Conservation (phyloP, 176 grass and related monocot genomes). For the Hsuehochloa calcarea region DNA sequence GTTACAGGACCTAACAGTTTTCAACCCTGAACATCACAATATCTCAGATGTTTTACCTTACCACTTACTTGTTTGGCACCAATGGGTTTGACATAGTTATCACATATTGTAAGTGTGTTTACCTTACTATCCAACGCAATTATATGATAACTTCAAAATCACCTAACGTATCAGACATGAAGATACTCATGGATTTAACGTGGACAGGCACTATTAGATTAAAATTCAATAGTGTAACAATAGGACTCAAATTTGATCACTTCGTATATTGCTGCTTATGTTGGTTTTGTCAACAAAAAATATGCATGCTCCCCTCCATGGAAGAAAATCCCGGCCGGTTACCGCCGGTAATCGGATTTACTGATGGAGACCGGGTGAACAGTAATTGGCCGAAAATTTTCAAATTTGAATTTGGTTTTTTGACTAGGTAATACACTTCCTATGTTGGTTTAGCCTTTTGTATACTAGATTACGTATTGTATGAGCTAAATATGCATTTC, state of each 20-base stretch:
- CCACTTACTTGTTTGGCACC: neutral
- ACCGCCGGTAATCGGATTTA: too few species aligned
- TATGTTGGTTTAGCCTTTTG: too few species aligned
- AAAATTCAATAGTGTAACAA: neutral
- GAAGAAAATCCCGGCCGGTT: too few species aligned
- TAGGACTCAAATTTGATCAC: neutral
- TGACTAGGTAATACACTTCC: too few species aligned
- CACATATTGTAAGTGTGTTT: neutral
- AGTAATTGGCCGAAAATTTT: too few species aligned
- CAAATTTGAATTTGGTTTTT: too few species aligned
- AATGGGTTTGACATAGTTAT: neutral
- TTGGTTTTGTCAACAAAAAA: constrained; percentile 3
- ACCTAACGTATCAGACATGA: neutral
- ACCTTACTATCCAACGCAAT: neutral
- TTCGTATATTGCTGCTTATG: neutral
- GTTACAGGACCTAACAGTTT: constrained; percentile 22
- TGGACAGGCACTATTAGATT: neutral
- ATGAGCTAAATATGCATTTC: too few species aligned
- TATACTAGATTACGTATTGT: too few species aligned
- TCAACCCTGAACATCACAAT: constrained; percentile 5
- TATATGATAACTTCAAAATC: neutral
- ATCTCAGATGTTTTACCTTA: constrained; percentile 8
- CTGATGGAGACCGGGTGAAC: too few species aligned
- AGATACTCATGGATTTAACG: constrained; percentile 5
- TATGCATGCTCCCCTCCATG: neutral